Evolutionary conservation across 495 filamentous ascomycete species (phyloP), one percentile per base, ranked within the genome.

Genomic region (Penicillium nucicola): DNA sequence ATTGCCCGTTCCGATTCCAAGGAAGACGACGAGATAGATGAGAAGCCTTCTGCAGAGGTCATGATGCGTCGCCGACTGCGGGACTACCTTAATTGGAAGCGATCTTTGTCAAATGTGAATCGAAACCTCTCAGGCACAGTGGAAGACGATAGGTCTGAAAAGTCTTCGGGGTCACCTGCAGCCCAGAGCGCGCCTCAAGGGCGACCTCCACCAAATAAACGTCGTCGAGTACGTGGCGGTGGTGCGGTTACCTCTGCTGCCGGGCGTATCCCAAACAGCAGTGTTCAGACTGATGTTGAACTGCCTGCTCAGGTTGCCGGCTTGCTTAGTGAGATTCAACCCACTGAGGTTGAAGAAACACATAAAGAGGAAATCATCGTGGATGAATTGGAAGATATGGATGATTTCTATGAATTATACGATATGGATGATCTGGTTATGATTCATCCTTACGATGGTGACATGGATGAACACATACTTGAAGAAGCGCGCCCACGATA

Each of bases 401-500:
- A 90, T 44, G 86, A 95, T 61, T 96, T 86, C 67, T 97, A 91
- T 59, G 85, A 95, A 65, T 80, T 96, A 17, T 96, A 91, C 62
- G 90, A 97, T 38, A 93, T 92, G 85, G 81, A 89, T 36, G 85
- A 96, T 56, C 73, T 97, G 19, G 78, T 96, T 17, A 82, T 96
- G 40, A 77, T 97, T 35, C 93, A 97, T 67, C 88, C 93, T 2
- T 98, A 95, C 66, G 87, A 89, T 61, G 93, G 91, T 9, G 93
- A 98, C 63, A 88, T 91, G 77, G 95, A 97, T 70, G 95, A 97
- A 59, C 89, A 96, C 66, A 76, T 97, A 17, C 79, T 98, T 2
- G 95, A 97, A 64, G 93, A 98, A 70, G 75, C 91, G 48, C 90
- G 87, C 46, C 93, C 93, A 1, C 84, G 88, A 33, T 97, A 96